A percentile compares a stretch with the other conserved stretches of the same genome.
phyloP scores from a whole-genome alignment of 805 yeast genomes.

The Barnettozyma vustinii region DNA sequence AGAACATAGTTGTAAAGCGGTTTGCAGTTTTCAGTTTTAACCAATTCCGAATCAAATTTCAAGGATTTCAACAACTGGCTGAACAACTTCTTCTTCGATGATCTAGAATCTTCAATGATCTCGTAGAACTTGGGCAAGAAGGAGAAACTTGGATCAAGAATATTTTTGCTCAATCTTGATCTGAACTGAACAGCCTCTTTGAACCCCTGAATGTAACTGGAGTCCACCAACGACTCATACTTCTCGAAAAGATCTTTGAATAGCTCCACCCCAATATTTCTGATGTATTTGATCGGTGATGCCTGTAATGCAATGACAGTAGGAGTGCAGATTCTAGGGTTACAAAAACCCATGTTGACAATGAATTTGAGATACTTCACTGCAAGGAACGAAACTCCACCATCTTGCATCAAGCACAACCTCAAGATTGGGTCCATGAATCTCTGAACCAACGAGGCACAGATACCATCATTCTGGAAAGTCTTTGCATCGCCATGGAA shows the following conservation, averaged over 20 bases:
- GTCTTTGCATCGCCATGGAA: slow-evolving; percentile 50
- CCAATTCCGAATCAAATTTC: slow-evolving; percentile 23
- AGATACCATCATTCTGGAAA: slow-evolving; percentile 59
- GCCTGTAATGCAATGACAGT: slow-evolving; percentile 67
- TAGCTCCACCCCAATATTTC: slow-evolving; percentile 43
- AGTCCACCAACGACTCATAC: slow-evolving; percentile 67
- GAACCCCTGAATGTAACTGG: slow-evolving; percentile 60
- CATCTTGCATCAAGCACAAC: slow-evolving; percentile 43
- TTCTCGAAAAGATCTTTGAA: slow-evolving; percentile 55
- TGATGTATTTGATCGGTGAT: slow-evolving; percentile 39
- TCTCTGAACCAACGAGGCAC: slow-evolving; percentile 66
- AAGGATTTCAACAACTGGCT: slow-evolving; percentile 29
- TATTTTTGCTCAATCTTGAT: slow-evolving; percentile 20
- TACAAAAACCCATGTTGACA: slow-evolving; percentile 62
- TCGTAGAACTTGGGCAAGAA: slow-evolving; percentile 38
- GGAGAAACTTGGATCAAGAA: slow-evolving; percentile 24
- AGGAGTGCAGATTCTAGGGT: slow-evolving; percentile 65
- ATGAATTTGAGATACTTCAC: slow-evolving; percentile 51
- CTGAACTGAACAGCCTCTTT: slow-evolving; percentile 46
- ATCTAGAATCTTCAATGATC: slow-evolving; percentile 36
- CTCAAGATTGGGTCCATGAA: slow-evolving; percentile 45
- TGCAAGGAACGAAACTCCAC: slow-evolving; percentile 43
- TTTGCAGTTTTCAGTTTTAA: slow-evolving; percentile 10
- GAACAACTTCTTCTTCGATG: slow-evolving; percentile 39
- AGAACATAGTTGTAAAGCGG: slow-evolving; percentile 26